phyloP scores from a whole-genome alignment of 306 rosid species.

The Bauhinia variegata region DNA sequence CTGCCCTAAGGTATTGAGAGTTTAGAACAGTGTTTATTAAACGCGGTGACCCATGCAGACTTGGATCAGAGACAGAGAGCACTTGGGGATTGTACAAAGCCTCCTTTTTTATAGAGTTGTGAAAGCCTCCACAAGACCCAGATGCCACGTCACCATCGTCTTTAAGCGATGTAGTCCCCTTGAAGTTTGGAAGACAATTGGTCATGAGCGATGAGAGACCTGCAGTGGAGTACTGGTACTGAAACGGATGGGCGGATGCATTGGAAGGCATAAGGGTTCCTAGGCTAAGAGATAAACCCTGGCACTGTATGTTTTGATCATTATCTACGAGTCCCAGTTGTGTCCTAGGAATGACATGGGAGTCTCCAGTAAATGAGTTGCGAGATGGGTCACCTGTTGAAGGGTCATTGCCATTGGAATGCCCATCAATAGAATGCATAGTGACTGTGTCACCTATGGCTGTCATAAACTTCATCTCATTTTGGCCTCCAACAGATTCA shows the following conservation, averaged over 20 bases:
- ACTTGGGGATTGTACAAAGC: constrained; percentile 51
- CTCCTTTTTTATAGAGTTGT: constrained; percentile 49
- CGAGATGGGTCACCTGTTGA: constrained; percentile 33
- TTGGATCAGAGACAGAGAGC: constrained; percentile 41
- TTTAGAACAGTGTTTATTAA: constrained; percentile 42
- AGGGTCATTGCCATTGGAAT: constrained; percentile 25
- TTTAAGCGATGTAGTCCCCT: constrained; percentile 41
- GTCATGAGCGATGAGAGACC: constrained; percentile 52
- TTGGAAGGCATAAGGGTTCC: constrained; percentile 58
- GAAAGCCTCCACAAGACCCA: constrained; percentile 45
- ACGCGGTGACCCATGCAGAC: constrained; percentile 42
- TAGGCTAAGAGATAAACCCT: constrained; percentile 86
- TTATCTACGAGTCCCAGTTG: constrained; percentile 44
- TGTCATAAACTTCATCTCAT: constrained; percentile 68
- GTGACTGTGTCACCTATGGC: constrained; percentile 44
- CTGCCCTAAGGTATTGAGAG: constrained; percentile 68
- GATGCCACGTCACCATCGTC: constrained; percentile 58
- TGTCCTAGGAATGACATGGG: constrained; percentile 36
- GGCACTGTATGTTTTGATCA: constrained; percentile 63
- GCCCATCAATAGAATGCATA: constrained; percentile 45
- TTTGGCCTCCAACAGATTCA: constrained; percentile 56
- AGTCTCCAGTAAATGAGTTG: constrained; percentile 43
- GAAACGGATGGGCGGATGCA: constrained; percentile 56
- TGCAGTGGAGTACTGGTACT: constrained; percentile 53
- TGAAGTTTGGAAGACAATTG: constrained; percentile 40